phyloP scores from a whole-genome alignment of 169 alveolate genomes.

The Eimeria necatrix region DNA sequence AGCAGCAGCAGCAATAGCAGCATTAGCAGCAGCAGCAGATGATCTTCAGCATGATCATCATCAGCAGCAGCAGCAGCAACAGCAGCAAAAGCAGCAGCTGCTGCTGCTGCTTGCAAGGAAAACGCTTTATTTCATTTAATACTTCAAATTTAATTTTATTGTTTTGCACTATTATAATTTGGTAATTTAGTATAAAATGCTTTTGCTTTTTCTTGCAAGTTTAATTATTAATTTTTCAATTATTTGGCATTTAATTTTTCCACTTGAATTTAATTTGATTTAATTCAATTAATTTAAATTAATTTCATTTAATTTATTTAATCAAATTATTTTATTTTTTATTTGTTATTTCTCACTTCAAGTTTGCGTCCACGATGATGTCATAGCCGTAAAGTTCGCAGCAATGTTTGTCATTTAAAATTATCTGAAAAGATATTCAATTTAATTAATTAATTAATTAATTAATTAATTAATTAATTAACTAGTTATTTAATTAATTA shows the following conservation, averaged over 20 bases:
- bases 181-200: too few species aligned
- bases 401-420: constrained; percentile 92
- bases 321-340: not conserved
- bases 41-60: too few species aligned
- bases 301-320: not conserved
- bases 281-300: not conserved
- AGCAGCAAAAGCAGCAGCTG: too few species aligned
- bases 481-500: not conserved
- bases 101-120: too few species aligned
- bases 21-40: too few species aligned
- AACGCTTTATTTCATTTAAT: too few species aligned
- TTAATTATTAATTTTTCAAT: too few species aligned
- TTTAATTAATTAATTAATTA: not conserved
- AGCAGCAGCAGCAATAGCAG: not conserved
- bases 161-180: too few species aligned
- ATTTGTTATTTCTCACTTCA: constrained; percentile 22
- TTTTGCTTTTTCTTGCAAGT: too few species aligned
- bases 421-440: constrained; percentile 62
- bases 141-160: too few species aligned
- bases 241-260: not conserved
- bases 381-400: constrained; percentile 96
- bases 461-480: not conserved
- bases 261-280: not conserved
- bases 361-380: constrained; percentile 91
- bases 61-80: too few species aligned